phyloP scores from a whole-genome alignment of 2,329 filamentous ascomycete species.

The Thielaviopsis musarum region DNA sequence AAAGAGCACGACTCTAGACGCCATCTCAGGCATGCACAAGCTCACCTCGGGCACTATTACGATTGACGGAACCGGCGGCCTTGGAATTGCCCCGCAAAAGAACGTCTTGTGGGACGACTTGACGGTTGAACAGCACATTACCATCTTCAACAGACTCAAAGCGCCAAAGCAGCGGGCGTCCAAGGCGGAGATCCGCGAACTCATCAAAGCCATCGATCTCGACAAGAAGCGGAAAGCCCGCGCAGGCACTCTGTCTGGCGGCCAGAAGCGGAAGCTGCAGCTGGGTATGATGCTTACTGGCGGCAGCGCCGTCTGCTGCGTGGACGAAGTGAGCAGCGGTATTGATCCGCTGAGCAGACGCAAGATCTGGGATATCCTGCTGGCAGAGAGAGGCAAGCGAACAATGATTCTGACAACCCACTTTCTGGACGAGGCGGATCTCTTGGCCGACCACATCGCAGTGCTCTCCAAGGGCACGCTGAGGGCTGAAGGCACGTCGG shows the following conservation, averaged over 20 bases:
- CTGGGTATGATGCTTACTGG: constrained; percentile 92
- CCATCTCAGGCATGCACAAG: constrained; percentile 67
- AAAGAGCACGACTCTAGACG: constrained; percentile 78
- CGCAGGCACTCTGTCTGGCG: constrained; percentile 68
- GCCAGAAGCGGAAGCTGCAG: constrained; percentile 84
- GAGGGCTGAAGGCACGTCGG: constrained; percentile 68
- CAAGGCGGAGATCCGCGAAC: constrained; percentile 39
- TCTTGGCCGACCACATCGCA: constrained; percentile 75
- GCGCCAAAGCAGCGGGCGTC: constrained; percentile 38
- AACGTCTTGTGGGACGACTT: constrained; percentile 88
- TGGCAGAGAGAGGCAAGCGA: constrained; percentile 64
- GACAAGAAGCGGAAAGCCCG: constrained; percentile 53
- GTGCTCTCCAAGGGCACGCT: constrained; percentile 74
- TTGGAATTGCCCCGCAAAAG: constrained; percentile 82
- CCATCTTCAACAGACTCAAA: constrained; percentile 72
- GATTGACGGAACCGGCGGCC: constrained; percentile 59
- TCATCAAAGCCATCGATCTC: constrained; percentile 59
- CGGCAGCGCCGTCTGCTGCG: constrained; percentile 71
- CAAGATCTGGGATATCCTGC: constrained; percentile 87
- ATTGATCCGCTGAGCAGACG: constrained; percentile 72
- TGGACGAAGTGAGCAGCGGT: constrained; percentile 82
- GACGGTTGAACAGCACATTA: constrained; percentile 70
- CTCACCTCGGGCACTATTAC: constrained; percentile 61
- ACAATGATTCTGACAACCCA: constrained; percentile 85
- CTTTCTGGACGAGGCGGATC: constrained; percentile 83